Conservation (phyloP, 139 green algal species). For the Tetraselmis chui region DNA sequence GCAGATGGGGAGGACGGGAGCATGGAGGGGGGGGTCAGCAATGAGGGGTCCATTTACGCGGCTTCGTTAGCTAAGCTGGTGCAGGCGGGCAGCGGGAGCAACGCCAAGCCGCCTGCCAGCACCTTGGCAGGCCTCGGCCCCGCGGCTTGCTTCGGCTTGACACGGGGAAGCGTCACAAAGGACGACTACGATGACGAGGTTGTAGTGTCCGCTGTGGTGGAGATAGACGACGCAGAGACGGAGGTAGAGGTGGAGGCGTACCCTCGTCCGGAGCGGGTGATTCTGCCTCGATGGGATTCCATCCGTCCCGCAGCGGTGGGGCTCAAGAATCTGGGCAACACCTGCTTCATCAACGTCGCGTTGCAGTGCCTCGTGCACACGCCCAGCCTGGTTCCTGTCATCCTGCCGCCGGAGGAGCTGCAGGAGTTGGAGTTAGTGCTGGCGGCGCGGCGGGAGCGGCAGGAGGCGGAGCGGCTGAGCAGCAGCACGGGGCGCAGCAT, state of each 20-base stretch:
- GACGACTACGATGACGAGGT: background rate
- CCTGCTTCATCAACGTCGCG: slow-evolving; percentile 52
- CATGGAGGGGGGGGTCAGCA: background rate
- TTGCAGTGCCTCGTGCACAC: slow-evolving; percentile 55
- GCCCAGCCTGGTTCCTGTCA: slow-evolving; percentile 22
- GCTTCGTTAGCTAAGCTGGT: background rate
- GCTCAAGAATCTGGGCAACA: slow-evolving; percentile 33
- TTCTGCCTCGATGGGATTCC: background rate
- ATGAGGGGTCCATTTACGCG: background rate
- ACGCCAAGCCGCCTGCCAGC: background rate
- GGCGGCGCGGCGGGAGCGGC: too few relatives aligned
- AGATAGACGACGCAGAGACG: background rate
- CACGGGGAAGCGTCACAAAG: background rate
- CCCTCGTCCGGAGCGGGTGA: background rate
- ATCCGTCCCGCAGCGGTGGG: background rate
- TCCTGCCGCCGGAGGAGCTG: slow-evolving; percentile 20
- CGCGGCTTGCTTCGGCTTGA: background rate
- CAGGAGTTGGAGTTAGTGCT: background rate
- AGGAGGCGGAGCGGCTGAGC: background rate
- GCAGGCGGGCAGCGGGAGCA: background rate
- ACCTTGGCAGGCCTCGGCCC: background rate
- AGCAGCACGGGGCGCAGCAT: too few relatives aligned
- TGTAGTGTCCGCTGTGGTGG: background rate
- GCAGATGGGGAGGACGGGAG: background rate
- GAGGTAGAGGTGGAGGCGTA: background rate